Base-by-base conservation (phyloP, 2,329 filamentous ascomycete species). In the Dactylonectria estremocensis region DNA sequence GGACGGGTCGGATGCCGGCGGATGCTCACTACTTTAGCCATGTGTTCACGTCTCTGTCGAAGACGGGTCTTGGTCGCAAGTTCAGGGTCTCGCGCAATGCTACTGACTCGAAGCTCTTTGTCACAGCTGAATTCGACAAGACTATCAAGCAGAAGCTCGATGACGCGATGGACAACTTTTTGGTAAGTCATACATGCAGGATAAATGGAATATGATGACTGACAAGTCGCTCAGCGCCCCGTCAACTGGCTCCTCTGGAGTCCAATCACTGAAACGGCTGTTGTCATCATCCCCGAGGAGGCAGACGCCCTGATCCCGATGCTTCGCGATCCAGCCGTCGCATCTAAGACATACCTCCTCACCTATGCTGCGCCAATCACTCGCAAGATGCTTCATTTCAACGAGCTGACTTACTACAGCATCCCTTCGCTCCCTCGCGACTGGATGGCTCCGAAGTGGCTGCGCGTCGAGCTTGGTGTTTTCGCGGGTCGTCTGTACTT, bases 181-280 rank as follows among this genome's bases (percentile, higher is more conserved):
- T 75, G 50, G 73, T 76, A 67, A 54, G 70, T 64, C 16, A n/a
- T 43, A 8, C 33, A 8, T 28, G 14, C 16, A 1, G 2, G 20
- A 31, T 6, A 2, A 10, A 22, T 52, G 4, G 3, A 14, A 10
- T 8, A 20, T 28, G 24, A 28, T 28, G 37, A 54, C 70, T 74
- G n/a, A 74, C 53, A 18, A 13, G 1, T 28, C 5, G 3, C 11
- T 72, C 69, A 84, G 64, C 80, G 83, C 2, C 81, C 85, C 0
- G 86, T 90, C 0, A 87, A 89, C 28, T 93, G 89, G 89, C 72
- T 92, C 1, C 74, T 92, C 0, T 91, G 85, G 84, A 88, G 85
- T 62, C 72, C 71, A 0, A n/a, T 75, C 0, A 79, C 79, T 0
- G 75, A 87, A 7, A 84, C 81, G 0, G 90, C 85, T 0, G 69